Conservation (phyloP, 2,329 filamentous ascomycete species). For the Fusarium drepaniforme region DNA sequence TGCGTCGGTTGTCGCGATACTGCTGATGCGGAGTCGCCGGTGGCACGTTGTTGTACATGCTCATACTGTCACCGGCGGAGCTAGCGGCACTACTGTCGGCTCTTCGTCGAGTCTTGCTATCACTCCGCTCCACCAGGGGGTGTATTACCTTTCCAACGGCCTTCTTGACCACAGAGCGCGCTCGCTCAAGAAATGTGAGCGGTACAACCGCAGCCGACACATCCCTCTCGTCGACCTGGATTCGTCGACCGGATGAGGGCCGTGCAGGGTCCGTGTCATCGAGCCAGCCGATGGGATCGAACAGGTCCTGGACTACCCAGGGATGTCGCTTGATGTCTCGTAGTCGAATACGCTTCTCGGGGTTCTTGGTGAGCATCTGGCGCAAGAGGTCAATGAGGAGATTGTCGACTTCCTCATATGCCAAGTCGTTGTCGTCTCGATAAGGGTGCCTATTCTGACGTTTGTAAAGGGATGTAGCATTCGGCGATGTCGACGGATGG, state of each 20-base stretch:
- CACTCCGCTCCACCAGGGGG: slow-evolving; percentile 68
- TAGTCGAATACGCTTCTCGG: slow-evolving; percentile 87
- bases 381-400: slow-evolving; percentile 82
- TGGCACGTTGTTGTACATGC: slow-evolving; percentile 57
- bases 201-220: slow-evolving; percentile 92
- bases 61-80: slow-evolving; percentile 69
- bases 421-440: slow-evolving; percentile 81
- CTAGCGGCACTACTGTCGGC: slow-evolving; percentile 74
- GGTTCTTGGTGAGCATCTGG: slow-evolving; percentile 89
- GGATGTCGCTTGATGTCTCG: slow-evolving; percentile 94
- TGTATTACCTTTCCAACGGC: slow-evolving; percentile 74
- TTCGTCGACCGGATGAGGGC: slow-evolving; percentile 83
- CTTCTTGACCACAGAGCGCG: slow-evolving; percentile 82
- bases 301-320: slow-evolving; percentile 86
- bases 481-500: slow-evolving; percentile 69
- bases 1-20: slow-evolving; percentile 63
- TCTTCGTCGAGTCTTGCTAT: slow-evolving; percentile 65
- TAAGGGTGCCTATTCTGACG: slow-evolving; percentile 74
- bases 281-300: slow-evolving; percentile 84
- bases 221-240: slow-evolving; percentile 92
- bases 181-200: slow-evolving; percentile 86
- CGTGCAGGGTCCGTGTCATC: slow-evolving; percentile 90
- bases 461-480: slow-evolving; percentile 66
- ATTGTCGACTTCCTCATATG: slow-evolving; percentile 88
- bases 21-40: slow-evolving; percentile 65